phyloP scores from a whole-genome alignment of 2,329 filamentous ascomycete species.

The Cytospora leucostoma region DNA sequence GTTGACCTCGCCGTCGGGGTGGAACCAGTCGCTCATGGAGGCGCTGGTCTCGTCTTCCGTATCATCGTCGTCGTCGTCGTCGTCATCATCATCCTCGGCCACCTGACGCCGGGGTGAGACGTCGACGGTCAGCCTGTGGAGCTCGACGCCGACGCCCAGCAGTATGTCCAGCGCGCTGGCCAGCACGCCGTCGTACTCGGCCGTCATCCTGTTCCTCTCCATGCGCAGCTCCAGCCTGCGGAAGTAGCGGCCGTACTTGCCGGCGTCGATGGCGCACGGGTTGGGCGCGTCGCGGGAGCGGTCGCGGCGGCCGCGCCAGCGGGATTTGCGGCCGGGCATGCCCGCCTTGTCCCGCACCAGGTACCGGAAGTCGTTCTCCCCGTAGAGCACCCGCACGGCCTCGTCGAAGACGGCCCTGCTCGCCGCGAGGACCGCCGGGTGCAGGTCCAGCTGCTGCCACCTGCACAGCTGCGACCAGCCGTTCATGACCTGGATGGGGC shows the following conservation, averaged over 20 bases:
- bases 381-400: conserved; percentile 47
- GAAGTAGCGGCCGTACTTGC: conserved; percentile 43
- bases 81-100: background rate
- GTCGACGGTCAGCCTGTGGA: conserved; percentile 47
- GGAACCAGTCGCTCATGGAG: conserved; percentile 17
- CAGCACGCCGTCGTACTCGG: conserved; percentile 31
- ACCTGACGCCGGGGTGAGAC: conserved; percentile 37
- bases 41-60: background rate
- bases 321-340: too few relatives aligned
- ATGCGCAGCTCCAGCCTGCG: conserved; percentile 46
- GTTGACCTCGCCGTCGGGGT: conserved; percentile 9
- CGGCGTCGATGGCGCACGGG: conserved; percentile 36
- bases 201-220: conserved; percentile 42
- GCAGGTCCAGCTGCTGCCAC: conserved; percentile 35
- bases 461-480: conserved; percentile 38
- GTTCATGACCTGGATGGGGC: conserved; percentile 37
- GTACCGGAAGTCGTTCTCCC: conserved; percentile 51
- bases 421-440: conserved; percentile 41
- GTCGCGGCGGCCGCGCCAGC: background rate
- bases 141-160: conserved; percentile 27
- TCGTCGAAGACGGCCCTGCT: conserved; percentile 41
- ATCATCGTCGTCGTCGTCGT: too few relatives aligned
- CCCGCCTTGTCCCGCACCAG: conserved; percentile 42
- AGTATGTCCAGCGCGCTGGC: conserved; percentile 23
- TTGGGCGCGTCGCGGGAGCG: background rate